These are phyloP conservation scores for Meyerozyma elateridarum DNA, from an alignment of 1,139 yeast species.

Conservation along the genomic window DNA sequence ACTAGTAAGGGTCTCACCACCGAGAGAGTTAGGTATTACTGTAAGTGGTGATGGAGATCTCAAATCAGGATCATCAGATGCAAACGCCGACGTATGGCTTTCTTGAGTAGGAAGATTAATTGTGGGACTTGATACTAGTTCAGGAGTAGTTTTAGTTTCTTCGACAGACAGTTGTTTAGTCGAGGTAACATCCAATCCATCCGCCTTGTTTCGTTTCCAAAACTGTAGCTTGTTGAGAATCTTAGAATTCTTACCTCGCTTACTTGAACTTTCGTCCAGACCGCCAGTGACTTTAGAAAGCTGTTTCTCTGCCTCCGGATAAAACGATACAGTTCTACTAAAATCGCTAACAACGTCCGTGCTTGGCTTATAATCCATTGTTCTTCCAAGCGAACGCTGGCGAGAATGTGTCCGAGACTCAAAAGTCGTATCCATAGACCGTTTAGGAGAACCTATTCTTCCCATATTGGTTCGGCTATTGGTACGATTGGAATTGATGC, in stretches of 20 bases:
- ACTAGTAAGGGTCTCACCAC: no score
- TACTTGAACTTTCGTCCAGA: slow-evolving; percentile 10
- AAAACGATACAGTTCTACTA: slow-evolving; percentile 32
- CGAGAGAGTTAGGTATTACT: no score
- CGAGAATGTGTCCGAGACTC: no score
- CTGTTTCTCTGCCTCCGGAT: slow-evolving; percentile 25
- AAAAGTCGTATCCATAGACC: slow-evolving; percentile 3
- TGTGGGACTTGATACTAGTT: no score
- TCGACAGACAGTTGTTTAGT: neutral
- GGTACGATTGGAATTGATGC: slow-evolving; percentile 27
- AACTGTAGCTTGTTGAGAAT: slow-evolving; percentile 36
- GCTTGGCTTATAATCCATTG: neutral
- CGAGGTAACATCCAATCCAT: slow-evolving; percentile 5
- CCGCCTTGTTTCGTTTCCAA: slow-evolving; percentile 26
- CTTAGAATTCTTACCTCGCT: slow-evolving; percentile 20
- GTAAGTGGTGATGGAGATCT: no score
- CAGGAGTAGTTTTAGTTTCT: no score
- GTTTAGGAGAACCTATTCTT: slow-evolving; percentile 9
- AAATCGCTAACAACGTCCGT: slow-evolving; percentile 6
- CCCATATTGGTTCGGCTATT: slow-evolving; percentile 11
- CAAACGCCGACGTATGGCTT: no score
- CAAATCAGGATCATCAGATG: no score
- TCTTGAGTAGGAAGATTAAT: no score
- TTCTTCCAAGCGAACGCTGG: neutral
- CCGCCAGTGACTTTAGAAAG: slow-evolving; percentile 11